Base-by-base conservation (phyloP, 805 yeast genomes). In the Wickerhamiella dianesei region DNA sequence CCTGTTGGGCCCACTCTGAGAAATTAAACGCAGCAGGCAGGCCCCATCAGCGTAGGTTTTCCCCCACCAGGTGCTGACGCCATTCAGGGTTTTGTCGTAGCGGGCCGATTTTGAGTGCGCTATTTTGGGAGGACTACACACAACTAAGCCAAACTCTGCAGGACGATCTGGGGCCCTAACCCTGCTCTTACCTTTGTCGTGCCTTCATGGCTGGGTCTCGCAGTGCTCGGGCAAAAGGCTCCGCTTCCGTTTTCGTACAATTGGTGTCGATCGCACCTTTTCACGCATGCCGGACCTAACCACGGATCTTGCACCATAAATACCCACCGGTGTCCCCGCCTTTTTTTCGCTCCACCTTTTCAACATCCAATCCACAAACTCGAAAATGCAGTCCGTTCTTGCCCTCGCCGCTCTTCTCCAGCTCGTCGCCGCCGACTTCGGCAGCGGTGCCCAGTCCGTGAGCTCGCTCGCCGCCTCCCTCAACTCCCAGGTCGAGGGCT, bases 391-490 rank as follows among this genome's bases (percentile, higher is more conserved):
- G 25, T 6, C 25, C n/a, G n/a, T 39, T 19, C 18, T 39, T 19
- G 21, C 25, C 25, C n/a, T 20, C n/a, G 20, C 25, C 21, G 41
- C 41, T 13, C 52, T 48, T 35, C 43, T 50, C 44, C 49, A 51
- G 44, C 44, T 41, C 39, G 51, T 44, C 39, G 46, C 46, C 21
- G 53, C 53, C 41, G 51, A 49, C 49, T 42, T 37, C 43, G 40
- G 35, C 44, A 52, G 51, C 41, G 50, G 45, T 44, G 44, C 49
- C 41, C n/a, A 46, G 41, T 40, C 41, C 35, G 50, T 41, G 44
- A 35, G 40, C 46, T 32, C 53, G 22, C 50, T 49, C 13, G 57
- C 53, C 36, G 18, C 44, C 37, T 43, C 41, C 40, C 49, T 53
- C 37, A 37, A 43, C 21, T 32, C 47, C 40, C 36, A 21, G 13